Evolutionary conservation across 2,329 filamentous ascomycete species (phyloP).

Genomic region (Hypocrella siamensis): DNA sequence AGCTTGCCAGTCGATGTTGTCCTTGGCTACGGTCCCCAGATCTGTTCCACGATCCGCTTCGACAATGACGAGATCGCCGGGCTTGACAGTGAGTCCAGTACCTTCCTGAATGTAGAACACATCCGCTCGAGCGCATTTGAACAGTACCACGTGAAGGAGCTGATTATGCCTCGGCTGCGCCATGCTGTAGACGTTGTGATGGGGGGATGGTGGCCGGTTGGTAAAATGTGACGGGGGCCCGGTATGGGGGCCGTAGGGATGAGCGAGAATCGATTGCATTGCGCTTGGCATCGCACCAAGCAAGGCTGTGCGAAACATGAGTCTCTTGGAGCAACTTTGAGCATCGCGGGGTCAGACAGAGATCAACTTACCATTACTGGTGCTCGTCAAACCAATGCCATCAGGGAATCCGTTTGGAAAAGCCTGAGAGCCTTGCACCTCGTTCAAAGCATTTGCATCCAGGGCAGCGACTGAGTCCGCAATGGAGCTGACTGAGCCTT

Average conservation of each 20-base stretch:
- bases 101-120: conserved; percentile 96
- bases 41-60: conserved; percentile 95
- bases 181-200: conserved; percentile 45
- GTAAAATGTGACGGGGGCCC: conserved; percentile 17
- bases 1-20: conserved; percentile 74
- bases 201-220: conserved; percentile 38
- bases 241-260: conserved; percentile 31
- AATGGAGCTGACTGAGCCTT: conserved; percentile 46
- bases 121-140: conserved; percentile 91
- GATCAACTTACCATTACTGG: conserved; percentile 23
- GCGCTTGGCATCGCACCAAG: conserved; percentile 11
- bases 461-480: conserved; percentile 32
- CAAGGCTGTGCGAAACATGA: conserved; percentile 9
- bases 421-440: conserved; percentile 26
- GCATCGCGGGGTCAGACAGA: neutral
- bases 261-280: conserved; percentile 14
- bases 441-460: conserved; percentile 25
- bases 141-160: conserved; percentile 75
- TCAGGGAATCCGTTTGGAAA: conserved; percentile 25
- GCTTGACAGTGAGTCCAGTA: conserved; percentile 78
- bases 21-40: conserved; percentile 78
- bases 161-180: conserved; percentile 49
- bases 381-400: conserved; percentile 17
- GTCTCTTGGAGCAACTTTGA: too few species aligned
- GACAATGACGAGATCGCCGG: conserved; percentile 89